These are phyloP conservation scores for Achlya hypogyna DNA, from an alignment of 352 stramenopile species.

Conservation along the genomic window DNA sequence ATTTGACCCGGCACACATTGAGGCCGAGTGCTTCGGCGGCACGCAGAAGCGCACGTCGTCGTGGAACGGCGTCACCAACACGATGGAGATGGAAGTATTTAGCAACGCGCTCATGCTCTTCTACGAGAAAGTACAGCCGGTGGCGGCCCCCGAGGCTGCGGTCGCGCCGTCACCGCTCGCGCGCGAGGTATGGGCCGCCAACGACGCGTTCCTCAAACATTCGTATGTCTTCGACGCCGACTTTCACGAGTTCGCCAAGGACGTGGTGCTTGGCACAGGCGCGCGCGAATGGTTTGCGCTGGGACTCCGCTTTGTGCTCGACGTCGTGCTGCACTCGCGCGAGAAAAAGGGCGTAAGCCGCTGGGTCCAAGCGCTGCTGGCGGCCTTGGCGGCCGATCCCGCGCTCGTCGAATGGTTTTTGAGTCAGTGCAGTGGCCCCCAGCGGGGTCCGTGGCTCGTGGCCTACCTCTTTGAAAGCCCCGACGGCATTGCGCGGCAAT, in stretches of 20 bases:
- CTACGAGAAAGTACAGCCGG: slow-evolving; percentile 94
- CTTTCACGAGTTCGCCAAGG: slow-evolving; percentile 91
- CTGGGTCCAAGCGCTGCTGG: slow-evolving; percentile 67
- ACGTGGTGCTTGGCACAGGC: slow-evolving; percentile 80
- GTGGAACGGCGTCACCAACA: slow-evolving; percentile 92
- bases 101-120: slow-evolving; percentile 99
- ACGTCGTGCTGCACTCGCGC: slow-evolving; percentile 78
- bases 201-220: slow-evolving; percentile 91
- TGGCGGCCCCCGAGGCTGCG: slow-evolving; percentile 29
- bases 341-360: slow-evolving; percentile 81
- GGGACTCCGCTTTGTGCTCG: slow-evolving; percentile 79
- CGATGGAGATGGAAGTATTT: slow-evolving; percentile 97
- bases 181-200: slow-evolving; percentile 88
- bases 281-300: slow-evolving; percentile 22
- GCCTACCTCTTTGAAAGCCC: slow-evolving; percentile 75
- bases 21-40: slow-evolving; percentile 97
- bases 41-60: slow-evolving; percentile 71
- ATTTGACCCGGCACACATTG: slow-evolving; percentile 94
- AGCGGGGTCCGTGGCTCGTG: slow-evolving; percentile 49
- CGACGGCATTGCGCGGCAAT: slow-evolving; percentile 77
- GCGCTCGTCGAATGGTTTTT: slow-evolving; percentile 64
- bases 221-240: slow-evolving; percentile 94
- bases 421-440: slow-evolving; percentile 40
- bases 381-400: slow-evolving; percentile 68
- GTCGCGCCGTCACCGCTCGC: slow-evolving; percentile 26